Conservation (phyloP, 805 yeast species). For the Candida pseudofarinosa region DNA sequence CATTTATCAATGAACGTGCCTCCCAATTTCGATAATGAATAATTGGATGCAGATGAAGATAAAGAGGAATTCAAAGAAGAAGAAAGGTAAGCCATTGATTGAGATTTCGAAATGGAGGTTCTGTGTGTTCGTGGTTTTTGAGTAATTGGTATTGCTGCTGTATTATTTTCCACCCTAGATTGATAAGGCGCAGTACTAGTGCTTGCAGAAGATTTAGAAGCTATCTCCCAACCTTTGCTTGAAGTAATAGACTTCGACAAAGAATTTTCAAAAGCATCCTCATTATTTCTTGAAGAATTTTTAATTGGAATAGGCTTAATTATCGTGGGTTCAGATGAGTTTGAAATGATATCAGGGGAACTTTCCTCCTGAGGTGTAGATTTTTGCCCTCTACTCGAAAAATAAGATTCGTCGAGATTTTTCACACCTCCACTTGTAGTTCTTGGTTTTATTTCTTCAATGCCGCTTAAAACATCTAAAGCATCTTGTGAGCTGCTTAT, state of each 20-base stretch:
- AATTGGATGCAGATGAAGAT: constrained; percentile 35
- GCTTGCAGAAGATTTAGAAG: constrained; percentile 30
- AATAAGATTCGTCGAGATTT: not conserved
- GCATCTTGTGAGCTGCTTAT: constrained; percentile 1
- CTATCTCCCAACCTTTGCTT: constrained; percentile 46
- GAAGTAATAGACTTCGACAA: constrained; percentile 23
- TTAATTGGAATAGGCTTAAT: constrained; percentile 12
- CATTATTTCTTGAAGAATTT: constrained; percentile 9
- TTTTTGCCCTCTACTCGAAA: not conserved
- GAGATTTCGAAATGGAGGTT: constrained; percentile 34
- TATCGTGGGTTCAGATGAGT: not conserved
- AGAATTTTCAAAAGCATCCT: constrained; percentile 20
- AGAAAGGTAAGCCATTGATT: constrained; percentile 38
- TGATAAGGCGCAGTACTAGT: constrained; percentile 16
- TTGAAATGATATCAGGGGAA: not conserved
- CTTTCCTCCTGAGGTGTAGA: not conserved
- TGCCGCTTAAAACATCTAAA: not conserved
- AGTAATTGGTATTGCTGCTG: constrained; percentile 19
- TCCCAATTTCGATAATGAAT: constrained; percentile 38
- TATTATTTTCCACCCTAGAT: constrained; percentile 12
- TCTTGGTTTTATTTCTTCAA: not conserved
- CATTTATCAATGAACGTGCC: constrained; percentile 44
- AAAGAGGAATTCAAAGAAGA: constrained; percentile 37
- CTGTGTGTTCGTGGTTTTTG: constrained; percentile 14
- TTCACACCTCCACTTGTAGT: not conserved